Evolutionary conservation across 768 basidiomycete species (phyloP), one percentile per base, ranked within the genome.

Genomic region (Psilocybe sp.): DNA sequence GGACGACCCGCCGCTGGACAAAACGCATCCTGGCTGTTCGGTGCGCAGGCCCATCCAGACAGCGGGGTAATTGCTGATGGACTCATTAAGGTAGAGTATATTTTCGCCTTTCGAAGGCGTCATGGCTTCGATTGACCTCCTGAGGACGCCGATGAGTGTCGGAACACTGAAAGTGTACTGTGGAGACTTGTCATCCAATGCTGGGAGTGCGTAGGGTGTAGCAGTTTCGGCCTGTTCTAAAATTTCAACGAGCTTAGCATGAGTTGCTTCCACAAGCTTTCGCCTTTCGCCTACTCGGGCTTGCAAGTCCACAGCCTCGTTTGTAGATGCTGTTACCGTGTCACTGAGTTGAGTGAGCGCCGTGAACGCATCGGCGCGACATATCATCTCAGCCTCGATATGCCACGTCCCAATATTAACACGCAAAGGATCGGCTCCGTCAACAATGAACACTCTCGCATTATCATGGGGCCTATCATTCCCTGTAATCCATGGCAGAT

Each of bases 391-490:
- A 1, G 84, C 82, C 20, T 76, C 76, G 32, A 77, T 62, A 54
- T 82, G 75, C 58, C 77, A 74, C 58, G 72, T 77, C 1, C 83
- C 81, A 6, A 75, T 50, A 41, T 55, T 67, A 3, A 61, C 69
- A 64, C 78, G 82, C 5, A 89, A 69, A 1, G 84, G 84, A 51
- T 89, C 84, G 0, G 75, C 83, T 15, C 75, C 68, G 57, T 86
- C 85, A 13, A 88, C 59, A 14, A 86, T 66, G 55, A 85, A 86
- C 1, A 87, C 72, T 23, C 72, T 66, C 0, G 84, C 77, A 3
- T 66, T 62, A 0, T 64, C 52, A 3, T 35, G 58, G 0, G 85
- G 82, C 3, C 62, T 67, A 32, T 75, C 74, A 46, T 76, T 70
- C 40, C 60, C 68, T 1, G 80, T 75, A 20, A 85, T 79, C 82